These are phyloP conservation scores for Arxiozyma slooffiae DNA, from an alignment of 1,139 yeast species.

Conservation along the genomic window DNA sequence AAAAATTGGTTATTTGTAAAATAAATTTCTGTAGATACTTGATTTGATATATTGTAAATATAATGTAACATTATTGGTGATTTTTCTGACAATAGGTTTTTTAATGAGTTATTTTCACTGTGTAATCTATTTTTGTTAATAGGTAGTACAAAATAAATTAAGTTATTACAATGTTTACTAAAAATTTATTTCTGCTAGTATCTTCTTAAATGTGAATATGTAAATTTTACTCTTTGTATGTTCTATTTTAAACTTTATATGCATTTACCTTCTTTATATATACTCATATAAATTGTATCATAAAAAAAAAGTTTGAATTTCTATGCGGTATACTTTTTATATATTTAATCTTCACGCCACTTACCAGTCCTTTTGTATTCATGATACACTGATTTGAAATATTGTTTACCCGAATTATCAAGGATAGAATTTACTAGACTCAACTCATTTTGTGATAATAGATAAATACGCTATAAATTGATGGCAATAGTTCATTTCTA, in stretches of 20 bases:
- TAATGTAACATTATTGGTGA: background rate
- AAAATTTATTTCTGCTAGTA: background rate
- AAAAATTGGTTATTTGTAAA: too few species aligned
- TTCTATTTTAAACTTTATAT: too few species aligned
- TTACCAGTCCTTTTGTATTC: constrained; percentile 73
- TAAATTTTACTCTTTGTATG: background rate
- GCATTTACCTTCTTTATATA: too few species aligned
- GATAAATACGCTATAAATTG: constrained; percentile 55
- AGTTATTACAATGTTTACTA: too few species aligned
- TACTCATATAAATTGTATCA: too few species aligned
- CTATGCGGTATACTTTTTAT: too few species aligned
- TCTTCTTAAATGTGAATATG: too few species aligned
- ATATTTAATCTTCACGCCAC: constrained; percentile 55
- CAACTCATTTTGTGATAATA: constrained; percentile 59
- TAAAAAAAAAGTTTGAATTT: too few species aligned
- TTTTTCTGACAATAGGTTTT: too few species aligned
- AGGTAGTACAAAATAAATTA: too few species aligned
- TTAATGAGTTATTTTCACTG: too few species aligned
- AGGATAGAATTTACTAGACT: constrained; percentile 56
- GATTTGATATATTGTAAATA: background rate
- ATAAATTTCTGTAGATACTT: background rate
- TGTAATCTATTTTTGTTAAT: too few species aligned
- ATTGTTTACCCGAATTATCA: constrained; percentile 61
- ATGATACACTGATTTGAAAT: constrained; percentile 56
- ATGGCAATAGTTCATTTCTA: constrained; percentile 45